Percentiles rank a stretch among this genome's conserved stretches.
Evolutionary conservation across 768 basidiomycete genomes (phyloP).

Genomic region (Pleurotus ostreatus): DNA sequence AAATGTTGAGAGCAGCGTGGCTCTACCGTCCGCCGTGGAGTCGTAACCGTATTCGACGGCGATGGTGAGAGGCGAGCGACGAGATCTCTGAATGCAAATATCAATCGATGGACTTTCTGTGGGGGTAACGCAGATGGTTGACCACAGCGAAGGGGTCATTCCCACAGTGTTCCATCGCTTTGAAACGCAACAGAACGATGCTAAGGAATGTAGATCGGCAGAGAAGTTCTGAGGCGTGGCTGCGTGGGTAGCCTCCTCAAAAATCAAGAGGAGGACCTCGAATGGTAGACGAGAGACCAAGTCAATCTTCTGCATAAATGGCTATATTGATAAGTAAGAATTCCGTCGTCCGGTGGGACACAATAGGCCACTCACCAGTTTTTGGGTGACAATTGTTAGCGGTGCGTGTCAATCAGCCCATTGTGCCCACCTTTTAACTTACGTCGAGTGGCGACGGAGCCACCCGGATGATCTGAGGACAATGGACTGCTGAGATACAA

Average conservation of each 20-base stretch:
- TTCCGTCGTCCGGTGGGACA: too few species aligned
- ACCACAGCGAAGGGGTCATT: slow-evolving; percentile 1
- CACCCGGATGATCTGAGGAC: too few species aligned
- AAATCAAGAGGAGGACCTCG: neutral
- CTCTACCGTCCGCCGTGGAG: neutral
- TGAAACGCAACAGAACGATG: neutral
- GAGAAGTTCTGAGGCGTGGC: neutral
- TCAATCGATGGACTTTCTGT: neutral
- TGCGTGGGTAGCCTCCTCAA: neutral
- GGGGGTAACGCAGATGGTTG: neutral
- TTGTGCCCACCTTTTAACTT: too few species aligned
- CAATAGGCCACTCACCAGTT: too few species aligned
- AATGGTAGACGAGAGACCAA: neutral
- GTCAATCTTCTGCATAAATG: too few species aligned
- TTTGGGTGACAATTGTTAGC: too few species aligned
- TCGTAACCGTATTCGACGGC: neutral
- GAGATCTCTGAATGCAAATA: neutral
- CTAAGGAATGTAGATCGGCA: neutral
- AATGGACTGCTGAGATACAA: too few species aligned
- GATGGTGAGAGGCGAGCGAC: neutral
- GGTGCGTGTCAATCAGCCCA: too few species aligned
- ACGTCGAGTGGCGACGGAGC: too few species aligned
- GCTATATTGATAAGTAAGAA: too few species aligned
- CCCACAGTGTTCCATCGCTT: slow-evolving; percentile 1
- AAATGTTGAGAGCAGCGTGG: neutral